A percentile compares a stretch with the other conserved stretches of the same genome.
Evolutionary conservation across 345 rosid genomes (phyloP).

Genomic region (Hirschfeldia incana): DNA sequence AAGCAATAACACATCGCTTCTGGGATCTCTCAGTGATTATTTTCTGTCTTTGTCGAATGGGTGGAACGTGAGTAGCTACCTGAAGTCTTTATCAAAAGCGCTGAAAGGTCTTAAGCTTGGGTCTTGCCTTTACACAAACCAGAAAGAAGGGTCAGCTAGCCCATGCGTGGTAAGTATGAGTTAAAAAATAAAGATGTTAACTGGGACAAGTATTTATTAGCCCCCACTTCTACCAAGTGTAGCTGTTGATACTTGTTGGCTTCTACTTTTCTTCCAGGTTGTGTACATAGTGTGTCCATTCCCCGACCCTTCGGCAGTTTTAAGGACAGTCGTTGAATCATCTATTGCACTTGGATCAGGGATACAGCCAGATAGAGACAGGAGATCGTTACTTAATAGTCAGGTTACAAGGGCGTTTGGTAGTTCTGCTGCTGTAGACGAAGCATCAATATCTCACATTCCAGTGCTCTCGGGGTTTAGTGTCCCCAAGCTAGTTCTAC

Average conservation of each 20-base stretch:
- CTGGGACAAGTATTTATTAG: background rate
- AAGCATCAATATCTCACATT: conserved; percentile 78
- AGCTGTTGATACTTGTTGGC: conserved; percentile 24
- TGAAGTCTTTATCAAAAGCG: conserved; percentile 89
- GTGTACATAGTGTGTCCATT: conserved; percentile 98
- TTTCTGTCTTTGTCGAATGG: conserved; percentile 97
- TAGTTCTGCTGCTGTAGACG: conserved; percentile 84
- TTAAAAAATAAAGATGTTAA: conserved; percentile 10
- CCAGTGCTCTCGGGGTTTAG: conserved; percentile 86
- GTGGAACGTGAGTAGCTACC: conserved; percentile 94
- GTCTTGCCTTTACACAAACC: conserved; percentile 55
- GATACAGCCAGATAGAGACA: conserved; percentile 66
- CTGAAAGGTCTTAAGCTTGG: conserved; percentile 80
- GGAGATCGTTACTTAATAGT: conserved; percentile 62
- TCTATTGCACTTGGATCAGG: conserved; percentile 86
- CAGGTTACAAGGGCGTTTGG: conserved; percentile 91
- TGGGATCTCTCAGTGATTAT: conserved; percentile 97
- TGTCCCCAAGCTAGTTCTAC: conserved; percentile 80
- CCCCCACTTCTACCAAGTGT: conserved; percentile 13
- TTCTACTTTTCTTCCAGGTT: conserved; percentile 54
- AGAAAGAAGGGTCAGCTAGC: conserved; percentile 81
- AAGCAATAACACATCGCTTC: conserved; percentile 84
- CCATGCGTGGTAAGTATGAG: conserved; percentile 70
- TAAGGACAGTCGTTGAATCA: conserved; percentile 82
- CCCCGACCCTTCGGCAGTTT: conserved; percentile 91